Evolutionary conservation across 495 filamentous ascomycete species (phyloP).

Genomic region (Baudoinia panamericana): DNA sequence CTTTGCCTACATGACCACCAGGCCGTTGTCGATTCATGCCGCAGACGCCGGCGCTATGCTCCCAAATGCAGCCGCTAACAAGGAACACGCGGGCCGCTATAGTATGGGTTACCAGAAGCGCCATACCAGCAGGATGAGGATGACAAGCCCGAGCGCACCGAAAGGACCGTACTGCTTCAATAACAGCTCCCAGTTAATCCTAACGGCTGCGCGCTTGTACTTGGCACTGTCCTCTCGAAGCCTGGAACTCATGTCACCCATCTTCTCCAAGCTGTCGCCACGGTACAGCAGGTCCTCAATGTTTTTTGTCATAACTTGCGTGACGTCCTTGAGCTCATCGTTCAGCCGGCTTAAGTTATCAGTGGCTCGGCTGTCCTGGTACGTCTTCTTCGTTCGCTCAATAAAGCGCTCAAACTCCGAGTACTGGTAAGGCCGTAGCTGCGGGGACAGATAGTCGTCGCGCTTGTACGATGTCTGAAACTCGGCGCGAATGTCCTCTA

Average conservation of each 20-base stretch:
- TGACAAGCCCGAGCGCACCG: conserved; percentile 15
- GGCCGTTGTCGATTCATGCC: neutral
- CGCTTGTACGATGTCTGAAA: conserved; percentile 76
- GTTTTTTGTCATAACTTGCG: conserved; percentile 99
- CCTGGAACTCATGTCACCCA: conserved; percentile 84
- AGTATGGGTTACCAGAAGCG: conserved; percentile 12
- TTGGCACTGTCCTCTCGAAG: conserved; percentile 87
- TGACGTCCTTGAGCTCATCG: conserved; percentile 92
- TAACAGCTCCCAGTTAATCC: conserved; percentile 96
- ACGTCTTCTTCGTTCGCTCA: conserved; percentile 79
- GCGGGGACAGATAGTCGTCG: conserved; percentile 56
- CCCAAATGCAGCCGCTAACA: too few species aligned
- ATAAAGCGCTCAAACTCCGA: conserved; percentile 98
- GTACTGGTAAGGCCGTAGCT: conserved; percentile 83
- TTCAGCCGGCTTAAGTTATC: conserved; percentile 80
- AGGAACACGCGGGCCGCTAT: too few species aligned
- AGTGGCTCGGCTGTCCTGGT: conserved; percentile 81
- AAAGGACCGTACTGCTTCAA: conserved; percentile 55
- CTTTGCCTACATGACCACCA: neutral
- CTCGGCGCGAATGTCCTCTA: conserved; percentile 74
- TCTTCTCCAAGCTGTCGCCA: conserved; percentile 88
- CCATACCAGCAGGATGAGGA: conserved; percentile 18
- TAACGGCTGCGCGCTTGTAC: conserved; percentile 80
- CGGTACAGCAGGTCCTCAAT: conserved; percentile 96
- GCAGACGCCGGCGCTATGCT: conserved; percentile 6